Conservation (phyloP, 176 grass and related monocot species). For the Zoysia pacifica region DNA sequence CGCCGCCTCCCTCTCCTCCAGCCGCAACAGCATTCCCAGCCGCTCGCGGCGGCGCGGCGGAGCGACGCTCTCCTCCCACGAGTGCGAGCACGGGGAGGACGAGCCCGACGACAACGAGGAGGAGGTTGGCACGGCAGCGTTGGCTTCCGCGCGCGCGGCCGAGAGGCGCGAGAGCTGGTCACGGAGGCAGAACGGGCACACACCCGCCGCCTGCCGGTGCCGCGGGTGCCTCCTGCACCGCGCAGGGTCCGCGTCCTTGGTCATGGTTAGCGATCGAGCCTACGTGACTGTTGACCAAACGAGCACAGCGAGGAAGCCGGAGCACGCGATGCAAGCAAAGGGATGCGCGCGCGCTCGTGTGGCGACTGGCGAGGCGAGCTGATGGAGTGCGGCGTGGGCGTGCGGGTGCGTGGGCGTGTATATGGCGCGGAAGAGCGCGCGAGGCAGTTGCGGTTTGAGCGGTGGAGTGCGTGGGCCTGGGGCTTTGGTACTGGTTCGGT, state of each 20-base stretch:
- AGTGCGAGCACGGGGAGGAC: conserved; percentile 25
- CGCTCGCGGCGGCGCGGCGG: conserved; percentile 40
- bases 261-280: background rate
- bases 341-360: background rate
- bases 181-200: conserved; percentile 86
- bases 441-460: conserved; percentile 11
- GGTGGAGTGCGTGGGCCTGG: conserved; percentile 30
- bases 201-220: conserved; percentile 63
- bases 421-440: conserved; percentile 4
- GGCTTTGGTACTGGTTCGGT: conserved; percentile 7
- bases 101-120: conserved; percentile 44
- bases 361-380: background rate
- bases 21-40: conserved; percentile 48
- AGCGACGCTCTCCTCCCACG: conserved; percentile 32
- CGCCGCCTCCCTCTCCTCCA: conserved; percentile 27
- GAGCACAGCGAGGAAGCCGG: background rate
- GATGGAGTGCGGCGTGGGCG: conserved; percentile 40
- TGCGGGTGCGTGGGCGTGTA: conserved; percentile 40
- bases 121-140: background rate
- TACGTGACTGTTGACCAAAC: background rate
- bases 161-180: conserved; percentile 71
- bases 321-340: background rate
- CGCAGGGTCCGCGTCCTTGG: conserved; percentile 41
- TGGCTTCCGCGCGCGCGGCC: conserved; percentile 11
- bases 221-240: conserved; percentile 75